A percentile compares a stretch with the other conserved stretches of the same genome.
These are phyloP conservation scores for Nemania bipapillata DNA, from an alignment of 2,329 filamentous ascomycete species.

Conservation along the genomic window DNA sequence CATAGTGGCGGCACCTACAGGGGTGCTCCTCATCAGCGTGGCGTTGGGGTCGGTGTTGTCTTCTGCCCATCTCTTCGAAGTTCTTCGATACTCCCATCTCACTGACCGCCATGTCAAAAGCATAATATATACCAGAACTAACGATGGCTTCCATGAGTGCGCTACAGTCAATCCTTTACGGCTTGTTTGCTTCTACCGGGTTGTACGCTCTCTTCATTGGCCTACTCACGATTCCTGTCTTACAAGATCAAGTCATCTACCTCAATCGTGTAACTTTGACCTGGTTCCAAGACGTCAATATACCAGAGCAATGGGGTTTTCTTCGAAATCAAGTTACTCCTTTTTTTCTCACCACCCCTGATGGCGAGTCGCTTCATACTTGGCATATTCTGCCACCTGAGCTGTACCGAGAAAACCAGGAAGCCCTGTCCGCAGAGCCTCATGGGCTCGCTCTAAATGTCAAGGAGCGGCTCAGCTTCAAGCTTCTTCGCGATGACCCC, in stretches of 20 bases:
- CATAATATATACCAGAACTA: background rate
- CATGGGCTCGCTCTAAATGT: slow-evolving; percentile 52
- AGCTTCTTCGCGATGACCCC: slow-evolving; percentile 59
- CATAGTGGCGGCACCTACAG: too few species aligned
- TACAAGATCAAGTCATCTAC: slow-evolving; percentile 68
- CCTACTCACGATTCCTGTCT: slow-evolving; percentile 52
- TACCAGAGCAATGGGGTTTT: slow-evolving; percentile 77
- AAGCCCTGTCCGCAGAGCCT: slow-evolving; percentile 55
- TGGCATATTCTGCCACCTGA: slow-evolving; percentile 81
- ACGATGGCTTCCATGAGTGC: too few species aligned
- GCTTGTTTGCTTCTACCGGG: background rate
- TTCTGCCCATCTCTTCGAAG: too few species aligned
- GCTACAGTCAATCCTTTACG: background rate
- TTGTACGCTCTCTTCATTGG: slow-evolving; percentile 27
- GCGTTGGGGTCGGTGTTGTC: too few species aligned
- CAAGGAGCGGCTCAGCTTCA: slow-evolving; percentile 54
- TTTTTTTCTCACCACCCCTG: slow-evolving; percentile 72
- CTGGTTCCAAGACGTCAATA: slow-evolving; percentile 69
- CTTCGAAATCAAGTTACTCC: slow-evolving; percentile 77
- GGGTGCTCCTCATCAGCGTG: too few species aligned
- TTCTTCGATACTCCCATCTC: too few species aligned
- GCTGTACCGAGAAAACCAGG: slow-evolving; percentile 70
- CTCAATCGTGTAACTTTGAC: slow-evolving; percentile 65
- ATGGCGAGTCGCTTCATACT: slow-evolving; percentile 74
- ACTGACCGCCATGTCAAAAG: background rate